Evolutionary conservation across 2,329 filamentous ascomycete genomes (phyloP).

Genomic region (Colletotrichum gloeosporioides): DNA sequence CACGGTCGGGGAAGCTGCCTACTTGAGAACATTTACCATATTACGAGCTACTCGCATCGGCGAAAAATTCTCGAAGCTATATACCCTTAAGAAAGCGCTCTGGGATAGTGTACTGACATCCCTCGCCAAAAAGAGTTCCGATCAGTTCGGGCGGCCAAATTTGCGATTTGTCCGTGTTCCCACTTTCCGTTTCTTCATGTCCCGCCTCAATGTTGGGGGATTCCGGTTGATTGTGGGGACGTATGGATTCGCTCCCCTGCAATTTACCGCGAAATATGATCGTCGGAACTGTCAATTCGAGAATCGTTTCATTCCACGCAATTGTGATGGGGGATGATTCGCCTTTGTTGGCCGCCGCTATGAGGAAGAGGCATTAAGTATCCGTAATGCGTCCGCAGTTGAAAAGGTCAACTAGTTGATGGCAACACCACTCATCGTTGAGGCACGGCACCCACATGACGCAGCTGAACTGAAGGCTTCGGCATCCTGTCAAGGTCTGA

Average conservation of each 20-base stretch:
- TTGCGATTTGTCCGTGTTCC: not conserved
- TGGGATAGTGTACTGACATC: not conserved
- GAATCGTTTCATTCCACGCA: not conserved
- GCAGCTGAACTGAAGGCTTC: no score
- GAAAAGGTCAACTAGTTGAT: not conserved
- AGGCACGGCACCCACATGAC: no score
- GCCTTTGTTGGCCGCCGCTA: not conserved
- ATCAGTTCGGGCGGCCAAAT: not conserved
- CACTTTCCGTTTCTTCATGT: not conserved
- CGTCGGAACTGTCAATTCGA: not conserved
- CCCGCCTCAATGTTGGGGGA: not conserved
- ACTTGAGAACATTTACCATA: not conserved
- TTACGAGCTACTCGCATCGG: not conserved
- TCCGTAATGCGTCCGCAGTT: not conserved
- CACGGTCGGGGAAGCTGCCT: not conserved
- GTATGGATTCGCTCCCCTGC: not conserved
- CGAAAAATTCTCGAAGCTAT: accelerated
- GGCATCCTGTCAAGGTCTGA: no score
- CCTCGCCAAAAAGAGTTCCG: not conserved
- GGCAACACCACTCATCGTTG: no score
- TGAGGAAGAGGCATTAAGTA: not conserved
- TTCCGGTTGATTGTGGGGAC: not conserved
- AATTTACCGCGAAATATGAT: not conserved
- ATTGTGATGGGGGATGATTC: not conserved
- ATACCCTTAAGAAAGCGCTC: not conserved